Base-by-base conservation (phyloP, 2,329 filamentous ascomycete species). In the Nigrospora oryzae region DNA sequence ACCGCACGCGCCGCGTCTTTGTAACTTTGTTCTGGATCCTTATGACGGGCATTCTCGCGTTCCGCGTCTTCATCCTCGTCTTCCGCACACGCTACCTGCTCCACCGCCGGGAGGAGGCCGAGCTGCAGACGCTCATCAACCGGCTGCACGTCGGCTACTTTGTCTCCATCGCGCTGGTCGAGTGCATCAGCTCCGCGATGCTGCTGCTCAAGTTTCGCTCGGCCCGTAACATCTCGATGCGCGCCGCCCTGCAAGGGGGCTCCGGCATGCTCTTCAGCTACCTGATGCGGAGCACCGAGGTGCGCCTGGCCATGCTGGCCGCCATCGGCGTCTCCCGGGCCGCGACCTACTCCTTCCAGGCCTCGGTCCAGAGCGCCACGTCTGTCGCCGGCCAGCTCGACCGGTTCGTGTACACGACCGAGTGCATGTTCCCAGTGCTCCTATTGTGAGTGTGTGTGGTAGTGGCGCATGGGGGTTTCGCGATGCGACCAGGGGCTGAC, bases 21-120 rank as follows among this genome's bases (percentile, higher is more conserved):
- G 65, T 71, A 35, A 57, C 58, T 4, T 67, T 82, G 5, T 75
- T 82, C 51, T 82, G 78, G 49, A 71, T 70, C 4, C 76, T 83
- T 49, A 62, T 83, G 33, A 62, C 70, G 1, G 62, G 77, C 11
- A 74, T 80, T 34, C 56, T 62, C 2, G 59, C 70, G 0, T 68
- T 81, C 35, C 71, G 77, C 38, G 53, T 70, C 11, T 49, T 55
- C 13, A 68, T 70, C 36, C 54, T 63, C 12, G 51, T 57, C 4
- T 52, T 56, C 1, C 54, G 67, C 23, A 53, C 59, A 3, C 52
- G 50, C 7, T 56, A 56, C 34, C 60, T 68, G 10, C 14, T 64
- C 2, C 47, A 51, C 7, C 53, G 47, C 31, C 23, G 8, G 11
- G 23, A 34, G 2, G 48, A 51, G 10, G 42, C 51, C 2, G 46